Percentiles rank a stretch among this genome's conserved stretches.
Evolutionary conservation across 192 early-diverging fungal species (phyloP).

Genomic region (Coemansia sp.): DNA sequence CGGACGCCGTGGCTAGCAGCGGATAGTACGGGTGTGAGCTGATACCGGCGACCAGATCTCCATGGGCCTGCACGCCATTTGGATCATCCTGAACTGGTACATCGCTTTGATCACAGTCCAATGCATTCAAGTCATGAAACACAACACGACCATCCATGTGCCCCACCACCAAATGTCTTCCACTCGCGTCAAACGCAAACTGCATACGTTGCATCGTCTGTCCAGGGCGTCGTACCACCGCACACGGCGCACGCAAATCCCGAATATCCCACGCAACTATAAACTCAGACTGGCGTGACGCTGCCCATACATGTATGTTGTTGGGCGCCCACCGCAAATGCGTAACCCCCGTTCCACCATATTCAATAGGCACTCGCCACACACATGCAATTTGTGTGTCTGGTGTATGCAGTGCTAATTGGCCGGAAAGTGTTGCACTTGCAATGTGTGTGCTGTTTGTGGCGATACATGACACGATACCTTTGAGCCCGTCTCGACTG

Average conservation of each 20-base stretch:
- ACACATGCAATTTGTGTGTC: constrained; percentile 17
- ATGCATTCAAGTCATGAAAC: constrained; percentile 5
- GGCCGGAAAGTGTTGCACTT: constrained; percentile 69
- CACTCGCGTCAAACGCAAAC: constrained; percentile 68
- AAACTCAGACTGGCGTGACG: constrained; percentile 59
- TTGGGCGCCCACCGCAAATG: constrained; percentile 69
- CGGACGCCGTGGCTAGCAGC: constrained; percentile 69
- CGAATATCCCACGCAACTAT: constrained; percentile 82
- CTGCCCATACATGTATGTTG: constrained; percentile 65
- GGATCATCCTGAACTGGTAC: constrained; percentile 1
- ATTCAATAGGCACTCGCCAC: constrained; percentile 47
- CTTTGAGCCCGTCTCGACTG: constrained; percentile 73
- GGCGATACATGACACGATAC: constrained; percentile 70
- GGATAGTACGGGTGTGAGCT: constrained; percentile 67
- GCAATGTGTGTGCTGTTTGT: constrained; percentile 61
- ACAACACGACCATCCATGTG: constrained; percentile 28
- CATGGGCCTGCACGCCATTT: constrained; percentile 11
- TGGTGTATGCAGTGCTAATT: constrained; percentile 65
- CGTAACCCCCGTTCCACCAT: constrained; percentile 54
- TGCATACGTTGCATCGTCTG: constrained; percentile 71
- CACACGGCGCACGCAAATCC: constrained; percentile 65
- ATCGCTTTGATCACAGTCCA: not conserved
- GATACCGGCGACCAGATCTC: constrained; percentile 62
- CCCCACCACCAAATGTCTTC: constrained; percentile 63
- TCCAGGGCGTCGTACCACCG: constrained; percentile 52